A percentile compares a stretch with the other conserved stretches of the same genome.
These are phyloP conservation scores for Capsella rubella DNA, from an alignment of 441 rosid genomes.

Conservation along the genomic window DNA sequence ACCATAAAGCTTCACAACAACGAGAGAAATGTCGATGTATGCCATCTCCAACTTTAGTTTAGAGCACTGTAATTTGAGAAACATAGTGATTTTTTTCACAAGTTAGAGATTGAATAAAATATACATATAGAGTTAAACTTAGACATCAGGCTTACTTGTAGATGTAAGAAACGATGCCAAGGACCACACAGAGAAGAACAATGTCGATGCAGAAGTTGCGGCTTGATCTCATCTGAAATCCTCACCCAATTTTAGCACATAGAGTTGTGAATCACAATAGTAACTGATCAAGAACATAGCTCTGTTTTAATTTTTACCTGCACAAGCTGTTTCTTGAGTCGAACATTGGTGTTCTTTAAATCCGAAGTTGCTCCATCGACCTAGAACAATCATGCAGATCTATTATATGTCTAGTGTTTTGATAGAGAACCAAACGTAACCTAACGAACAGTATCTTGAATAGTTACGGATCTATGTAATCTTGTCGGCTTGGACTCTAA, in stretches of 20 bases:
- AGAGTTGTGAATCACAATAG: conserved; percentile 6
- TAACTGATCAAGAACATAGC: background rate
- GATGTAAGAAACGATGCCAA: conserved; percentile 79
- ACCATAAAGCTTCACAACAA: conserved; percentile 28
- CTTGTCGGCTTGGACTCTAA: too few species aligned
- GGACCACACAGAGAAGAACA: conserved; percentile 70
- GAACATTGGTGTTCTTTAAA: conserved; percentile 60
- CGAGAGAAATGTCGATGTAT: background rate
- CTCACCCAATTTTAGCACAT: conserved; percentile 4
- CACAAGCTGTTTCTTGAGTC: conserved; percentile 65
- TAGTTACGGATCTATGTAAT: too few species aligned
- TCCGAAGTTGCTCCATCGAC: conserved; percentile 65
- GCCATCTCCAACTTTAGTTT: conserved; percentile 26
- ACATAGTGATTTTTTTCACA: background rate
- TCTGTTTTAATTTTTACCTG: conserved; percentile 51
- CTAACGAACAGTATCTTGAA: too few species aligned
- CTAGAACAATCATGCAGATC: conserved; percentile 45
- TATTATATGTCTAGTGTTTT: conserved; percentile 6
- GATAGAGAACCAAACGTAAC: too few species aligned
- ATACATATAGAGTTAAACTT: background rate
- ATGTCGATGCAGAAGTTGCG: conserved; percentile 88
- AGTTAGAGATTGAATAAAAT: background rate
- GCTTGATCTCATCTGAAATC: conserved; percentile 80
- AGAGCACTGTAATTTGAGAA: conserved; percentile 32
- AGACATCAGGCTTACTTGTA: conserved; percentile 68